phyloP scores from a whole-genome alignment of 78 protist genomes.

The Guillardia theta region DNA sequence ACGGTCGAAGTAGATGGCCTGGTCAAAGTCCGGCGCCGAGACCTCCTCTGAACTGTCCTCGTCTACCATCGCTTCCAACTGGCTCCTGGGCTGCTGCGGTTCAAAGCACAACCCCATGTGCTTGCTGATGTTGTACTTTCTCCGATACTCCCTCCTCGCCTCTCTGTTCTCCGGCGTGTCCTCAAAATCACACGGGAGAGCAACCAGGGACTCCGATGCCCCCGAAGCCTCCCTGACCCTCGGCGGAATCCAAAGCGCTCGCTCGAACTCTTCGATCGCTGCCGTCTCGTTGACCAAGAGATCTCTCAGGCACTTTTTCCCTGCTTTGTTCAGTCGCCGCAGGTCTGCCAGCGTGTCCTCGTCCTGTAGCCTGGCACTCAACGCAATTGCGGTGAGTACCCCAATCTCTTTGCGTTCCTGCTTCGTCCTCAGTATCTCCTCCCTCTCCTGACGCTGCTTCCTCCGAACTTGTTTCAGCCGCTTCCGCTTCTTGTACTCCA shows the following conservation, averaged over 20 bases:
- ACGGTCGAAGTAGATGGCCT: not conserved
- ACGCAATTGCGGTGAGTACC: not conserved
- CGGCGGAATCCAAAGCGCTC: not conserved
- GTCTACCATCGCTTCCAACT: not conserved
- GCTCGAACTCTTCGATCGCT: not conserved
- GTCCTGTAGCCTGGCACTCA: not conserved
- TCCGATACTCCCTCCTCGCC: not conserved
- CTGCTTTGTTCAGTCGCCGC: not conserved
- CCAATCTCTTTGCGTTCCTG: not conserved
- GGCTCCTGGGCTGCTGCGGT: not conserved
- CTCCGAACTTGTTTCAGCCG: too few relatives aligned
- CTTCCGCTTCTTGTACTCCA: too few relatives aligned
- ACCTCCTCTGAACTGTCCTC: not conserved
- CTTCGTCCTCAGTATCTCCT: not conserved
- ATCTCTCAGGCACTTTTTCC: not conserved
- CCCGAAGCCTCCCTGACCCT: not conserved
- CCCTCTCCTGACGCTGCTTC: not conserved
- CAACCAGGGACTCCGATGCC: not conserved
- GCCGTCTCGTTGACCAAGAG: not conserved
- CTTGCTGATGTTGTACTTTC: not conserved
- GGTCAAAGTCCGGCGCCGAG: not conserved
- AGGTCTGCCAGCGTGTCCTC: not conserved
- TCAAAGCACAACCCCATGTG: not conserved
- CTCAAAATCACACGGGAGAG: not conserved
- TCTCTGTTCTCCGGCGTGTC: not conserved